Evolutionary conservation across 176 grass and related monocot species (phyloP).

Genomic region (Lolium multiflorum): DNA sequence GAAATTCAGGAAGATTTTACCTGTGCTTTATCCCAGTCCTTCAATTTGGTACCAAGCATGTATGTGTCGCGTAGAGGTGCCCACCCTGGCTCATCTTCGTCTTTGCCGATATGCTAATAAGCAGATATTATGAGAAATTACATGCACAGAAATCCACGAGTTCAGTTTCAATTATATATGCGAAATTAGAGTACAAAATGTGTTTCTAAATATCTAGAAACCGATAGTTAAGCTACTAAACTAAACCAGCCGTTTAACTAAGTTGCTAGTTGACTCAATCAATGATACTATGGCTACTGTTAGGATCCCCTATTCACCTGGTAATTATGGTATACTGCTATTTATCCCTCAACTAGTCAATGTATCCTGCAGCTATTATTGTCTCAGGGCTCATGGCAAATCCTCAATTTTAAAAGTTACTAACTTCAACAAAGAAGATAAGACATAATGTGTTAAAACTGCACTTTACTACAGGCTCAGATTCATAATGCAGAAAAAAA

Average conservation of each 20-base stretch:
- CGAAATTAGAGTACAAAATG: neutral
- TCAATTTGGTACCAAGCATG: constrained; percentile 85
- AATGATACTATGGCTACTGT: neutral
- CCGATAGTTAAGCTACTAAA: neutral
- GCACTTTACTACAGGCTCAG: neutral
- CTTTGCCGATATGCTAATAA: constrained; percentile 52
- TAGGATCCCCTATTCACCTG: neutral
- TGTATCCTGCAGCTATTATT: neutral
- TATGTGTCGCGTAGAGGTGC: constrained; percentile 71
- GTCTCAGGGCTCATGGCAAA: neutral
- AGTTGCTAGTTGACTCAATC: neutral
- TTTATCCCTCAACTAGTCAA: neutral
- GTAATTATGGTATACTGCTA: neutral
- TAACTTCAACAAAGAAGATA: neutral
- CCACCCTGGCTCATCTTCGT: constrained; percentile 73
- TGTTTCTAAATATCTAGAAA: neutral
- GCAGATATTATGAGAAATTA: constrained; percentile 28
- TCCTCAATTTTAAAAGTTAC: neutral
- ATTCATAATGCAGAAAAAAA: neutral
- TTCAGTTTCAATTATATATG: neutral
- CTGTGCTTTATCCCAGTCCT: constrained; percentile 84
- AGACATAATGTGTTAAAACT: neutral
- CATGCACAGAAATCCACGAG: neutral
- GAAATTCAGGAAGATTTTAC: constrained; percentile 35
- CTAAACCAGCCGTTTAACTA: neutral